phyloP scores from a whole-genome alignment of 306 rosid genomes.

The Cicer pinnatifidum region DNA sequence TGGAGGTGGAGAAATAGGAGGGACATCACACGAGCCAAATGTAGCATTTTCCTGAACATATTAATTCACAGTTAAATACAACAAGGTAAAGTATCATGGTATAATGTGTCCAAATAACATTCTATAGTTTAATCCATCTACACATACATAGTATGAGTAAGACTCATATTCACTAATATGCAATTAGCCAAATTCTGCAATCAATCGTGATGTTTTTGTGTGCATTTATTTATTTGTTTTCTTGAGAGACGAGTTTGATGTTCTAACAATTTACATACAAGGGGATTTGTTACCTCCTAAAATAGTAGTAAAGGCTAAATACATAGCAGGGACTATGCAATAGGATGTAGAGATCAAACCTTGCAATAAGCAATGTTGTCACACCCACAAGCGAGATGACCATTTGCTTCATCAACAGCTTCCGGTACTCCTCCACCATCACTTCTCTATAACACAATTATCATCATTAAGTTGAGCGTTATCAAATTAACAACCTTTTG shows the following conservation, averaged over 20 bases:
- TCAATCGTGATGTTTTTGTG: no score
- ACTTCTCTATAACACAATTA: constrained; percentile 64
- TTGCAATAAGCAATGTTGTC: constrained; percentile 89
- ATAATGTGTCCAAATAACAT: background rate
- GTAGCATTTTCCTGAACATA: constrained; percentile 61
- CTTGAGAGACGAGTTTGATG: no score
- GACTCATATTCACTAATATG: no score
- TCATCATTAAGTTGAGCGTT: background rate
- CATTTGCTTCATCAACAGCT: constrained; percentile 87
- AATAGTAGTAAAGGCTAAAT: background rate
- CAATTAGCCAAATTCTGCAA: no score
- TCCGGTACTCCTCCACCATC: constrained; percentile 98
- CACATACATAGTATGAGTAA: no score
- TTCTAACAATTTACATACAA: no score
- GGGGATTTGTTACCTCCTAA: no score
- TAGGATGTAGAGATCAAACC: constrained; percentile 55
- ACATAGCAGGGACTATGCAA: background rate
- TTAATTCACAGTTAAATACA: constrained; percentile 25
- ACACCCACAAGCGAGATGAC: constrained; percentile 94
- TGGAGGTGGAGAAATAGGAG: constrained; percentile 87
- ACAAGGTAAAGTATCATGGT: background rate
- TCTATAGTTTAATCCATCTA: background rate
- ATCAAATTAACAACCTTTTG: background rate
- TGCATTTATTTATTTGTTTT: no score
- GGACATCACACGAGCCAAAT: constrained; percentile 77